These are phyloP conservation scores for Cinnamomum micranthum DNA, from an alignment of 164 flowering plant genomes.

Conservation along the genomic window DNA sequence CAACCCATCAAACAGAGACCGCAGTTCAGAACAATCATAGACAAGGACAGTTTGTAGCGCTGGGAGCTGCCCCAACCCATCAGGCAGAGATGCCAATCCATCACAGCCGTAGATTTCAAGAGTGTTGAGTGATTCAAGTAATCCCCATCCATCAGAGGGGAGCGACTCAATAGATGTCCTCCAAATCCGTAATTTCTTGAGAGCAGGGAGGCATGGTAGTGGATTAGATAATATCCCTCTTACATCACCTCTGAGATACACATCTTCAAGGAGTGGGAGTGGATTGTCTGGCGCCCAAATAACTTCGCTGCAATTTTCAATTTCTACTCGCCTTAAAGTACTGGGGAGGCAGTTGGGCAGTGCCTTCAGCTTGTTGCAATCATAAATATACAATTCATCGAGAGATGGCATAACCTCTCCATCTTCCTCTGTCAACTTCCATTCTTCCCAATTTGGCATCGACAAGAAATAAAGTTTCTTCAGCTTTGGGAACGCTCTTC, in stretches of 20 bases:
- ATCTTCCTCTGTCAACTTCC: slow-evolving; percentile 3
- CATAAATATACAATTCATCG: neutral
- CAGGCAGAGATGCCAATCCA: neutral
- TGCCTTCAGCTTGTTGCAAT: neutral
- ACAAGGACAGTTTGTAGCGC: neutral
- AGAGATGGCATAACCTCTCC: slow-evolving; percentile 3
- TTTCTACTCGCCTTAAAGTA: neutral
- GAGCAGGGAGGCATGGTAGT: neutral
- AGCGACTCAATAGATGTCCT: neutral
- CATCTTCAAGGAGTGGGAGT: neutral
- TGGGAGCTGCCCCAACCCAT: neutral
- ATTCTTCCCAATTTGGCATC: slow-evolving; percentile 2
- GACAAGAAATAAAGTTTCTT: neutral
- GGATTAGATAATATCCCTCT: neutral
- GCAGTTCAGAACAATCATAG: too few relatives aligned
- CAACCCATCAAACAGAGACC: too few relatives aligned
- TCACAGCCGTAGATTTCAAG: neutral
- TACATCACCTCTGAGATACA: neutral
- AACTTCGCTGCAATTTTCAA: neutral
- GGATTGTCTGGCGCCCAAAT: neutral
- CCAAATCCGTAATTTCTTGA: neutral
- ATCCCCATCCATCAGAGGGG: neutral
- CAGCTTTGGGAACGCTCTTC: neutral
- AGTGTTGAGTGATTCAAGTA: slow-evolving; percentile 1
- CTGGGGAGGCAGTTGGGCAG: neutral